Conservation (phyloP, 2,329 filamentous ascomycete genomes). For the Ophiocordyceps robertsii region DNA sequence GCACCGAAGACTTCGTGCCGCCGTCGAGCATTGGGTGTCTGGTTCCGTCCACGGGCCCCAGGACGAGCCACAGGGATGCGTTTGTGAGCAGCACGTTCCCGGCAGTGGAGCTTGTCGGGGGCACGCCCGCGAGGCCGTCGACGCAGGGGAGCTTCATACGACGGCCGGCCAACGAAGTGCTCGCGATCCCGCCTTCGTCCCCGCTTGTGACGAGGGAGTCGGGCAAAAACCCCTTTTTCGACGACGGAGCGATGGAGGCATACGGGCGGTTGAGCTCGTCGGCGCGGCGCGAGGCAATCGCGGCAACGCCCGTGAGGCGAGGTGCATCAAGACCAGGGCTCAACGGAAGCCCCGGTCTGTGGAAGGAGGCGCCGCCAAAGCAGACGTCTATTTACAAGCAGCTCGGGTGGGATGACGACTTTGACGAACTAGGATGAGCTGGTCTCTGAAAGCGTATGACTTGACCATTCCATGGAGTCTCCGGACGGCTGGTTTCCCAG, state of each 20-base stretch:
- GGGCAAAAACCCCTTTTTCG: constrained; percentile 5
- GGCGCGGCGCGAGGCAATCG: constrained; percentile 8
- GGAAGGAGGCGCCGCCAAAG: constrained; percentile 9
- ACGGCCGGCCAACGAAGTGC: constrained; percentile 12
- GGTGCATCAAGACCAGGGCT: constrained; percentile 7
- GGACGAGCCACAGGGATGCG: constrained; percentile 16
- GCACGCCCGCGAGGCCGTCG: constrained; percentile 16
- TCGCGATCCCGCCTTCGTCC: constrained; percentile 21
- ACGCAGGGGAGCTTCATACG: constrained; percentile 14
- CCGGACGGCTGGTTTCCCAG: too few species aligned
- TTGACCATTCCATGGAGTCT: background rate
- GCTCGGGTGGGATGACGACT: constrained; percentile 45
- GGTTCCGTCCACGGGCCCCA: constrained; percentile 27
- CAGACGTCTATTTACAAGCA: constrained; percentile 36
- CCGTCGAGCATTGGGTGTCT: constrained; percentile 24
- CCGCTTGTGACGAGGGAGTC: constrained; percentile 15
- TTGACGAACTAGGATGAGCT: constrained; percentile 29
- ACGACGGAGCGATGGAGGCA: constrained; percentile 5
- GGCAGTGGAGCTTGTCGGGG: constrained; percentile 14
- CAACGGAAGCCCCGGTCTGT: constrained; percentile 6
- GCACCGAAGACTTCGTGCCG: constrained; percentile 17
- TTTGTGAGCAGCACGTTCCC: constrained; percentile 17
- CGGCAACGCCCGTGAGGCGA: constrained; percentile 27
- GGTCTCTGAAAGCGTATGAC: constrained; percentile 1
- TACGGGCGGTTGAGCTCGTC: constrained; percentile 7